Base-by-base conservation (phyloP, 2,329 filamentous ascomycete species). In the Talaromyces sp. region DNA sequence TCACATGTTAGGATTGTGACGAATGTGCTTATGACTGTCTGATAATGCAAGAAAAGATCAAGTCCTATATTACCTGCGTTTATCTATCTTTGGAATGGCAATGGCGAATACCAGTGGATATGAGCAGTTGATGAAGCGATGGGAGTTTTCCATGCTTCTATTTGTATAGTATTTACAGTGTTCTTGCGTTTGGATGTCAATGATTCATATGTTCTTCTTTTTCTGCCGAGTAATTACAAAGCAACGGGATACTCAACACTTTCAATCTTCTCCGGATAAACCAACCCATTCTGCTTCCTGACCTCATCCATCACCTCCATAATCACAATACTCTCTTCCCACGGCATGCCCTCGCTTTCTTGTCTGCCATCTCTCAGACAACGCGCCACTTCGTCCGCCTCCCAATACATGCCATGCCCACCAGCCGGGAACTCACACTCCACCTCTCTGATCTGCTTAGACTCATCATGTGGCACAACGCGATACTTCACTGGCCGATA, bases 351-450 rank as follows among this genome's bases (percentile, higher is more conserved):
- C 58, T 85, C 83, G 74, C 91, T 92, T 82, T 96, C 89, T 72
- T 89, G 85, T 78, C 87, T 88, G 25, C 92, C 91, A 74, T 95
- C 92, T 51, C 89, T 83, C 65, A 96, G 74, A 70, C 90, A 91
- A 54, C 88, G 83, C 31, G 89, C 91, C 69, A 87, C 89, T 81
- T 92, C 91, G 75, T 93, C 91, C 1, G 91, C 91, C 76, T 93
- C 90, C 89, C 89, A 94, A 80, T 92, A 95, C 91, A 96, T 95
- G 59, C 92, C 92, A 69, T 92, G 89, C 11, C 91, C 92, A 70
- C 82, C 78, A 15, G 82, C 84, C 31, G 87, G 86, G 65, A 85
- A 79, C 13, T 74, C 71, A 62, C 70, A 73, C 53, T 77, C 75
- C 70, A 79, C 73, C 47, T 80, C 74, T 11, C 27, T n/a, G 6